phyloP scores from a whole-genome alignment of 2,329 filamentous ascomycete species.

The Pseudogymnoascus sp. region DNA sequence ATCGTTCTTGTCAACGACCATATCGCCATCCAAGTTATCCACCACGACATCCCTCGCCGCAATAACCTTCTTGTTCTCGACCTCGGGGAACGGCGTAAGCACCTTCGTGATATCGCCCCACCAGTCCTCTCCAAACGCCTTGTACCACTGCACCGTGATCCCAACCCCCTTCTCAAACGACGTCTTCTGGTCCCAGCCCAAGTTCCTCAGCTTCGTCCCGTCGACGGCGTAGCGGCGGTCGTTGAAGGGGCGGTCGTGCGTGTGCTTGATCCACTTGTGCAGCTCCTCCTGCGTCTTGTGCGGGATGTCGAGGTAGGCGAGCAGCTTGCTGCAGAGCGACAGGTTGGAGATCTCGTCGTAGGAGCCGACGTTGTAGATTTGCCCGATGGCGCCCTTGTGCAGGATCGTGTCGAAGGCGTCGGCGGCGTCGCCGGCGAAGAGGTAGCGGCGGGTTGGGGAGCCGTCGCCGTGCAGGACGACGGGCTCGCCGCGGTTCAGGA shows the following conservation, averaged over 20 bases:
- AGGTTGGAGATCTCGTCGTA: slow-evolving; percentile 70
- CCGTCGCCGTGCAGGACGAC: slow-evolving; percentile 72
- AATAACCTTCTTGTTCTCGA: slow-evolving; percentile 47
- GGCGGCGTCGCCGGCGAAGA: slow-evolving; percentile 71
- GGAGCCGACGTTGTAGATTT: slow-evolving; percentile 77
- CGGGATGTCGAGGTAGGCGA: slow-evolving; percentile 52
- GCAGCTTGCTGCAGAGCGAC: slow-evolving; percentile 56
- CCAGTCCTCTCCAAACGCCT: slow-evolving; percentile 56
- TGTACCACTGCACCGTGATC: slow-evolving; percentile 64
- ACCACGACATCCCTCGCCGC: slow-evolving; percentile 27
- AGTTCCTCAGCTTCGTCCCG: slow-evolving; percentile 54
- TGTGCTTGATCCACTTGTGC: slow-evolving; percentile 62
- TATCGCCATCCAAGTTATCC: slow-evolving; percentile 15
- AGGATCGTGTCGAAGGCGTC: slow-evolving; percentile 80
- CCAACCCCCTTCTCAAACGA: slow-evolving; percentile 55
- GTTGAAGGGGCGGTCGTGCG: slow-evolving; percentile 71
- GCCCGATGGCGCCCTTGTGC: slow-evolving; percentile 64
- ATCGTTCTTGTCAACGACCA: slow-evolving; percentile 25
- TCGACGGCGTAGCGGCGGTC: slow-evolving; percentile 67
- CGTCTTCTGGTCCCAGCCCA: slow-evolving; percentile 64
- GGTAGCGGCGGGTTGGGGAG: slow-evolving; percentile 63
- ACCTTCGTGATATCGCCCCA: slow-evolving; percentile 66
- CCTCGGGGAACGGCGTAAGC: slow-evolving; percentile 58
- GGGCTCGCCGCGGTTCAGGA: slow-evolving; percentile 57
- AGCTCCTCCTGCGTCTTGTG: slow-evolving; percentile 44